Evolutionary conservation across 306 rosid genomes (phyloP), one percentile per base, ranked within the genome.

Genomic region (Cicer pinnatifidum): DNA sequence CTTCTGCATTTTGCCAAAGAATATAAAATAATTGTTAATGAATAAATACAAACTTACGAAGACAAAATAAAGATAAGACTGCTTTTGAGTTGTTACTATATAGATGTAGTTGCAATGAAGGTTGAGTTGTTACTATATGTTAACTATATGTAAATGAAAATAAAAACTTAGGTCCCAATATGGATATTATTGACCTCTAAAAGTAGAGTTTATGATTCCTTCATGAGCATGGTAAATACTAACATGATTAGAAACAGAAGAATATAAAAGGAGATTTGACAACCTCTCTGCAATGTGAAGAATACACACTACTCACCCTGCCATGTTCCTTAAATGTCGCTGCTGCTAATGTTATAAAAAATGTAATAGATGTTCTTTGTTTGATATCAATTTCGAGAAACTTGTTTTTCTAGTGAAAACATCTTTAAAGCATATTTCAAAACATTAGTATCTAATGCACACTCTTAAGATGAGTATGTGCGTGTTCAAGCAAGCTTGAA

Each of bases 1-100:
- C 98, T 76, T 91, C 98, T 93, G 97, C 79, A 82, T 45, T 81
- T 78, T 67, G 13, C 16, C 13, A 67, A 72, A 48, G 4, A 67
- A 75, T 8, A 57, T 17, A 45, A 51, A 57, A 71, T 20, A 16
- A 15, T 7, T 17, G 15, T 33, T 63, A 69, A 67, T 60, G 13
- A 16, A 54, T 38, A 72, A 19, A 47, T 61, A 39, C 11, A 51
- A 44, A 38, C 70, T 38, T 12, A 1, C 11, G 50, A 53, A 10
- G 46, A n/a, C 20, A 33, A 19, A 46, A 15, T 4, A 58, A 5
- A 62, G 64, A 70, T 9, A 28, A 56, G 4, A 11, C 46, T 44
- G 5, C 28, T 46, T 81, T 11, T 47, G 7, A 20, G 67, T 75
- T 11, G 41, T 51, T 51, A 16, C 51, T 48, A 10, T 41, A 44